phyloP scores from a whole-genome alignment of 2,329 filamentous ascomycete species.

The Orbilia oligospora region DNA sequence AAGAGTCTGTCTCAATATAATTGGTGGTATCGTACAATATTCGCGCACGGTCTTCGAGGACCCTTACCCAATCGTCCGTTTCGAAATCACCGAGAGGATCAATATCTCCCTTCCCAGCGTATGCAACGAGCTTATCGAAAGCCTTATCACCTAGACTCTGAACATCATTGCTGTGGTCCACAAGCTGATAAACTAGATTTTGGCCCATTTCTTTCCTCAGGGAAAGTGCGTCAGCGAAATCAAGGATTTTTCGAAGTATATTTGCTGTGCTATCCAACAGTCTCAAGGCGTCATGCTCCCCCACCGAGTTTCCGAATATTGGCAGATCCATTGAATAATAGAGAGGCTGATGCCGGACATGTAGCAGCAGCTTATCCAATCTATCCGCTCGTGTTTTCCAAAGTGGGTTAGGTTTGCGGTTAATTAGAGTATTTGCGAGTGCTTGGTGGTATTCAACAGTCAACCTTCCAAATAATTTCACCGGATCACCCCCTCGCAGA shows the following conservation, averaged over 20 bases:
- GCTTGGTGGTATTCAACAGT: constrained; percentile 20
- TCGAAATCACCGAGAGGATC: neutral
- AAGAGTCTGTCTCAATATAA: neutral
- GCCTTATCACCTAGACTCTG: neutral
- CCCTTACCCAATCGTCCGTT: no score
- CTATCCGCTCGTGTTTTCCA: constrained; percentile 18
- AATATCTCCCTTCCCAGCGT: neutral
- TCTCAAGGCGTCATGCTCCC: neutral
- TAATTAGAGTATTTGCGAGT: neutral
- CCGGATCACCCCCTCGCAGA: neutral
- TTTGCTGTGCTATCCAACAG: neutral
- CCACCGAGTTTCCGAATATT: neutral
- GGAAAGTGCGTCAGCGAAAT: neutral
- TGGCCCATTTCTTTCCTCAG: neutral
- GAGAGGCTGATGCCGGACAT: neutral
- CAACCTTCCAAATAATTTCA: constrained; percentile 29
- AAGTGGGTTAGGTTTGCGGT: neutral
- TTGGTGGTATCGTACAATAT: neutral
- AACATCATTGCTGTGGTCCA: neutral
- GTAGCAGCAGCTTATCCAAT: neutral
- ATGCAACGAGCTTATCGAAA: neutral
- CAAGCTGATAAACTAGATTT: neutral
- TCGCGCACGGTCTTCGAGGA: neutral
- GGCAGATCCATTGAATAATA: neutral
- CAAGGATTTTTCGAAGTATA: neutral